Conservation (phyloP, 1,284 basidiomycete genomes). For the Rugosomyces carneus region DNA sequence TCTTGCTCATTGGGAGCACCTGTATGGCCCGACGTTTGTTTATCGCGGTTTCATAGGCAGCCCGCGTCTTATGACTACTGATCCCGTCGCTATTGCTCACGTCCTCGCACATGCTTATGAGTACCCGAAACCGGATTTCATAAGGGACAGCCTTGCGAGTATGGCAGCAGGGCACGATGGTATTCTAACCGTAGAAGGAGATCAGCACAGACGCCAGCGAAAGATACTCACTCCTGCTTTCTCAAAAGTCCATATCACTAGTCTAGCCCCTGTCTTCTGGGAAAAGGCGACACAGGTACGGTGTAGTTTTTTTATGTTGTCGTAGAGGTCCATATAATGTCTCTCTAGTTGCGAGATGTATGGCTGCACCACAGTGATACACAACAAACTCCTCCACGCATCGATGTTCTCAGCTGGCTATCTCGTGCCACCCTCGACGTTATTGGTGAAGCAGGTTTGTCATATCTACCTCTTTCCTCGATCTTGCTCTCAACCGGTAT, state of each 20-base stretch:
- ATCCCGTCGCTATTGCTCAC: conserved; percentile 44
- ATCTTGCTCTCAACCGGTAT: not conserved
- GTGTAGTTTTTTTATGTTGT: not conserved
- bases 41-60: conserved; percentile 44
- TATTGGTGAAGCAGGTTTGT: conserved; percentile 57
- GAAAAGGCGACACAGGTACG: conserved; percentile 44
- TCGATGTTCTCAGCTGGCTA: conserved; percentile 52
- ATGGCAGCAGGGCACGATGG: conserved; percentile 29
- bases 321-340: not conserved
- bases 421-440: conserved; percentile 59
- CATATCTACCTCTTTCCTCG: no score
- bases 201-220: conserved; percentile 40
- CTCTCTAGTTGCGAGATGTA: conserved; percentile 36
- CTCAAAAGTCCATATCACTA: conserved; percentile 47
- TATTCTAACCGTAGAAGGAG: conserved; percentile 39
- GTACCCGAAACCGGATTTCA: conserved; percentile 46
- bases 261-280: conserved; percentile 48
- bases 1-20: conserved; percentile 46
- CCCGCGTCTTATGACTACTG: conserved; percentile 34
- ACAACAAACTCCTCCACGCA: conserved; percentile 21
- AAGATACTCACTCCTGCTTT: conserved; percentile 46
- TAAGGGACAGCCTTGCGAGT: no score
- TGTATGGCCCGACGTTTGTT: conserved; percentile 47
- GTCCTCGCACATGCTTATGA: conserved; percentile 39
- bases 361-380: conserved; percentile 31